A percentile compares a stretch with the other conserved stretches of the same genome.
Evolutionary conservation across 1,139 yeast genomes (phyloP).

Genomic region (Pneumocystis oryctolagi): DNA sequence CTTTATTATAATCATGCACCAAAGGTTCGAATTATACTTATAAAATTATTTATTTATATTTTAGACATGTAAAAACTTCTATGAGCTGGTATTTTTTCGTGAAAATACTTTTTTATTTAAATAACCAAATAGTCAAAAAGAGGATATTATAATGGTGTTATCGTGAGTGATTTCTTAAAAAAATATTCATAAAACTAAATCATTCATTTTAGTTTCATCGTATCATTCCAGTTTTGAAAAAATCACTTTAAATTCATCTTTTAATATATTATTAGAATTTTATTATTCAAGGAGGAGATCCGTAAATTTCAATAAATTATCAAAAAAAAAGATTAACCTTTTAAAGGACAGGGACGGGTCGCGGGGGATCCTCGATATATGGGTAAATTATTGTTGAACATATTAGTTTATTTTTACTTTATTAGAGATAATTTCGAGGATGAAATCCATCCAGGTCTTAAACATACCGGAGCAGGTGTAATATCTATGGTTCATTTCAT

Average conservation of each 20-base stretch:
- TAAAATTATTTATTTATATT: background rate
- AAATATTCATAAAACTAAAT: background rate
- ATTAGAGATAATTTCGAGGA: conserved; percentile 21
- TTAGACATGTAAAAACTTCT: conserved; percentile 21
- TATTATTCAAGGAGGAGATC: conserved; percentile 30
- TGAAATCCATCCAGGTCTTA: conserved; percentile 39
- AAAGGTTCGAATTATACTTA: conserved; percentile 7
- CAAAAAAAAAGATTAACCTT: background rate
- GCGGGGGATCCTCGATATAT: conserved; percentile 23
- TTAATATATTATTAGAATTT: conserved; percentile 16
- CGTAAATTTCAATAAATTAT: conserved; percentile 9
- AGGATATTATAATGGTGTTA: conserved; percentile 22
- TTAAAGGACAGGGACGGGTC: conserved; percentile 22
- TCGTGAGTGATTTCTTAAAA: conserved; percentile 6
- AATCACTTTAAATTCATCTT: background rate
- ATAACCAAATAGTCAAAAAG: conserved; percentile 10
- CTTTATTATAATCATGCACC: conserved; percentile 24
- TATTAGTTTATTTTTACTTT: background rate
- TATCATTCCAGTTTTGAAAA: conserved; percentile 20
- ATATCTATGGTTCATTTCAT: conserved; percentile 28
- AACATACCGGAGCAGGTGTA: conserved; percentile 40
- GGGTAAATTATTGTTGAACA: conserved; percentile 5
- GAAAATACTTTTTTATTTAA: background rate
- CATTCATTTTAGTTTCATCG: conserved; percentile 26
- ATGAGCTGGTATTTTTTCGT: conserved; percentile 14